Base-by-base conservation (phyloP, 768 basidiomycete species). In the Cystofilobasidium bisporidii region DNA sequence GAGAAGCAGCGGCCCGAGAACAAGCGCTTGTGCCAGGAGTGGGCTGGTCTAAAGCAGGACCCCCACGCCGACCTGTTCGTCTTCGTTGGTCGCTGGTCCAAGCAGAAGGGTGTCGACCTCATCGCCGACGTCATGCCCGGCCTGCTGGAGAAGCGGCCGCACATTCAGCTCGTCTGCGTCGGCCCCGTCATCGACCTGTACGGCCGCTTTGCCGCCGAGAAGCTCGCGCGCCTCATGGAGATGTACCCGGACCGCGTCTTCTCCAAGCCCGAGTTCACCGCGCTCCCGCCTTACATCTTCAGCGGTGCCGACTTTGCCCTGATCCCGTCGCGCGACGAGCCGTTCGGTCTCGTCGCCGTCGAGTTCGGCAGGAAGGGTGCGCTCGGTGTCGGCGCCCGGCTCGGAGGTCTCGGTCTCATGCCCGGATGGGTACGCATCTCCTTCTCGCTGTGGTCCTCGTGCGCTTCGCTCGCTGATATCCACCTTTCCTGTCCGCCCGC, bases 311-410 rank as follows among this genome's bases (percentile, higher is more conserved):
- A 96, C 76, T 96, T 96, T 71, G 92, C 92, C 36, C 78, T 96
- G 69, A 96, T 96, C 72, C 92, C 92, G 17, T 94, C 92, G 62
- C 87, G 92, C 77, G 92, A 96, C 74, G 92, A 96, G 74, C 92
- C 92, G 2, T 96, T 96, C 78, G 92, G 92, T 79, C 43, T 63
- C 55, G 91, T 94, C 36, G 91, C 92, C 61, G 92, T 96, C 71
- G 92, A 94, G 76, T 96, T 96, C 78, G 92, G 92, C 76, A 81
- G 92, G 72, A 96, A 94, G 77, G 92, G 92, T 81, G 92, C 92
- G 64, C 84, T 96, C 62, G 92, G 92, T 79, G 92, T 96, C 71
- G 92, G 92, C 71, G 86, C 87, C 80, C 88, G 92, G 73, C 82
- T 94, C 26, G 92, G 92, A 75, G 92, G 92, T 81, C 82, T 96